These are phyloP conservation scores for Haplographium delicatum DNA, from an alignment of 495 filamentous ascomycete species.

Conservation along the genomic window DNA sequence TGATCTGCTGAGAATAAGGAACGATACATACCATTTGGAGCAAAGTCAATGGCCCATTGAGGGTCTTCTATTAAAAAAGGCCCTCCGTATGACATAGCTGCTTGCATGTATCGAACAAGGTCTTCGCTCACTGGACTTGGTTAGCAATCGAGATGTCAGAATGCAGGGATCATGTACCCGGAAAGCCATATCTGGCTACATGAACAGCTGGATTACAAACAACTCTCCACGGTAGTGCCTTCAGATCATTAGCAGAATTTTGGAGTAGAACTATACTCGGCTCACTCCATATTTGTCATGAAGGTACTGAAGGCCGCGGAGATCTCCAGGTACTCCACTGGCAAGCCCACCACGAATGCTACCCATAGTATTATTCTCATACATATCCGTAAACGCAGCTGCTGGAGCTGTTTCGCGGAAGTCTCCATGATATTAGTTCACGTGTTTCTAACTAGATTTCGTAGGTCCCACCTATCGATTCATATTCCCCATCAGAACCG, in stretches of 20 bases:
- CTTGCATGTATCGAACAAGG: conserved; percentile 62
- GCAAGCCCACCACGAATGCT: conserved; percentile 57
- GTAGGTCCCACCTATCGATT: conserved; percentile 47
- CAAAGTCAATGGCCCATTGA: conserved; percentile 81
- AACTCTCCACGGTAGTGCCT: conserved; percentile 57
- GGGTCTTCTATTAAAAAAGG: conserved; percentile 69
- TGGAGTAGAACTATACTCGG: not conserved
- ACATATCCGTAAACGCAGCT: conserved; percentile 77
- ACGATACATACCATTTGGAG: conserved; percentile 53
- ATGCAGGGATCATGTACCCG: conserved; percentile 29
- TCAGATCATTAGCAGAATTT: not conserved
- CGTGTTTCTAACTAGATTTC: no score
- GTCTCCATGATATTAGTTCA: no score
- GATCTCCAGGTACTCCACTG: conserved; percentile 78
- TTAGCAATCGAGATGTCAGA: not conserved
- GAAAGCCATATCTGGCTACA: conserved; percentile 73
- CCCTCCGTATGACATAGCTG: conserved; percentile 19
- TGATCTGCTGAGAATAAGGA: no score
- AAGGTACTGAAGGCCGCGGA: conserved; percentile 69
- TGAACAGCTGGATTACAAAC: conserved; percentile 66
- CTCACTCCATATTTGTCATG: conserved; percentile 63
- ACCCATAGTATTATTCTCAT: conserved; percentile 46
- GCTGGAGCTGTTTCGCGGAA: conserved; percentile 83
- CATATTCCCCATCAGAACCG: conserved; percentile 56
- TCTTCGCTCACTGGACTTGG: conserved; percentile 49